phyloP scores from a whole-genome alignment of 208 protist species.

The Leishmania braziliensis region DNA sequence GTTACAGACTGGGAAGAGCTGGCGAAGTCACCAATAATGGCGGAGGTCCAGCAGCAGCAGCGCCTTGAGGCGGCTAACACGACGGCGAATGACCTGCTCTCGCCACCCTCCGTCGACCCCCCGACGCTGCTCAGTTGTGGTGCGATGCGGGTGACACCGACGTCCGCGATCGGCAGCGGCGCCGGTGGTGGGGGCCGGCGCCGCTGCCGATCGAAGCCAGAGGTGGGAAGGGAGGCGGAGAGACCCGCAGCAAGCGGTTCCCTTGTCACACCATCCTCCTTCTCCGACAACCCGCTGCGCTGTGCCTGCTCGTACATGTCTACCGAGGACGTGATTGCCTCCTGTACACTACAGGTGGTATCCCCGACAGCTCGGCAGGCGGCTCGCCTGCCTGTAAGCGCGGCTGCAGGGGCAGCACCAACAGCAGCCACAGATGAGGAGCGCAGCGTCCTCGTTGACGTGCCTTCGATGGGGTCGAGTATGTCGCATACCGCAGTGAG shows the following conservation, averaged over 20 bases:
- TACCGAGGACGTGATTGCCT: constrained; percentile 26
- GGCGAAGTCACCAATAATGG: constrained; percentile 13
- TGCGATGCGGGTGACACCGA: neutral
- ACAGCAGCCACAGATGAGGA: neutral
- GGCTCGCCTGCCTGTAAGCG: constrained; percentile 1
- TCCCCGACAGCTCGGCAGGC: constrained; percentile 13
- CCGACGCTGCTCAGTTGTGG: neutral
- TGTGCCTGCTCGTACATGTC: constrained; percentile 15
- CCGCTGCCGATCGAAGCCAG: neutral
- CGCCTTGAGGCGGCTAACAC: constrained; percentile 4
- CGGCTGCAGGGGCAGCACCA: neutral
- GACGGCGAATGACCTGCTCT: neutral
- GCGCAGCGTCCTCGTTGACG: neutral
- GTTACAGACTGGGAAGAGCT: constrained; percentile 29
- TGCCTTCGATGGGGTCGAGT: neutral
- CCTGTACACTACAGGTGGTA: constrained; percentile 21
- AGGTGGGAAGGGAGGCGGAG: neutral
- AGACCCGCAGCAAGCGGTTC: neutral
- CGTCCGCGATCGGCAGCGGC: neutral
- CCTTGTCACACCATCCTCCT: neutral
- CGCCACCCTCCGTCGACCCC: neutral
- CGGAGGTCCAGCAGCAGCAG: constrained; percentile 11
- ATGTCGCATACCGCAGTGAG: neutral
- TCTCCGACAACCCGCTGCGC: neutral
- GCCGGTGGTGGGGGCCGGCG: neutral